Base-by-base conservation (phyloP, 176 grass and related monocot genomes). In the Aegilops tauschii region DNA sequence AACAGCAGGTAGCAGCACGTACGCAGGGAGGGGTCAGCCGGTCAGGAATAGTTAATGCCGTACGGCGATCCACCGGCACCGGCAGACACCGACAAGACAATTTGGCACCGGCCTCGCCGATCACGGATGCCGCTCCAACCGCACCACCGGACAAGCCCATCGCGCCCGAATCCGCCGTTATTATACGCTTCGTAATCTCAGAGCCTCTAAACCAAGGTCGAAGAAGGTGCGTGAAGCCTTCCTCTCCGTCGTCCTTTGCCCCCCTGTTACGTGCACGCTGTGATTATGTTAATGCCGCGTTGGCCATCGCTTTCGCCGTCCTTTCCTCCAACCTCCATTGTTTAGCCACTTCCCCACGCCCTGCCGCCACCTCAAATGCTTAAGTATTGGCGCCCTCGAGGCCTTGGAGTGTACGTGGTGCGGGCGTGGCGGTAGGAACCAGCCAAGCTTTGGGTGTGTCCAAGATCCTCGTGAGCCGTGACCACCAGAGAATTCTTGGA, bases 1-100 rank as follows among this genome's bases (percentile, higher is more conserved):
- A 39, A 18, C 47, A 69, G 81, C 81, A 16, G 88, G 72, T 84
- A 81, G 82, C 83, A 76, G 85, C 85, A 87, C 89, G 89, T 87
- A 90, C 64, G 39, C 79, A 6, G 5, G 49, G 4, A 10, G 47
- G 54, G 31, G 84, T 11, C 9, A 42, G 35, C 28, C 63, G 8
- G 1, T 52, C 49, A 6, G 50, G 72, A 69, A 78, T 35, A 88
- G 52, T 83, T 67, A 77, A 87, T 79, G 21, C 45, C 3, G 87
- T 82, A 90, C 88, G 73, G 84, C 72, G 49, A 66, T 76, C 61
- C 72, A 66, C 62, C 83, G 73, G 73, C 72, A 64, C 45, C 83
- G 73, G 73, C 72, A 54, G 34, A 29, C 61, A 5, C 85, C 76
- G 89, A 91, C 89, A 76, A 40, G 75, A 88, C 6, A 73, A 80